Evolutionary conservation across 805 yeast species (phyloP).

Genomic region (Yamadazyma nakazawae): DNA sequence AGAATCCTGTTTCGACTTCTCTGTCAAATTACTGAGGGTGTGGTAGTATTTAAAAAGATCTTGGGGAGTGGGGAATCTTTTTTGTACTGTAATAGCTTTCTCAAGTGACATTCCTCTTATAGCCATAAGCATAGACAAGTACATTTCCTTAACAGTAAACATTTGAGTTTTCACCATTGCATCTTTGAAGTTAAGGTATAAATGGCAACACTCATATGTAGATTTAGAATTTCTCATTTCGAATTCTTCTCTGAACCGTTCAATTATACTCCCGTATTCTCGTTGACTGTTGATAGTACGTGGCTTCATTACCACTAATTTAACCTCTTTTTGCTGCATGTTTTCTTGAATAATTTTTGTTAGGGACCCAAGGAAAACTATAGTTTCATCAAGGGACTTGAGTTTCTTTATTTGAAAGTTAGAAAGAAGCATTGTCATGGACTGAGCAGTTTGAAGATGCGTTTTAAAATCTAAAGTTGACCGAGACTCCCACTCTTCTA

Average conservation of each 20-base stretch:
- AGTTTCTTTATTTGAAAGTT: conserved; percentile 69
- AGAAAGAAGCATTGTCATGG: conserved; percentile 63
- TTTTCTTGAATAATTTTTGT: conserved; percentile 42
- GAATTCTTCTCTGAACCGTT: conserved; percentile 44
- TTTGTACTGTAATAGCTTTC: conserved; percentile 77
- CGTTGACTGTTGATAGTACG: conserved; percentile 45
- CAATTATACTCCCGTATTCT: conserved; percentile 44
- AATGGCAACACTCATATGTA: conserved; percentile 37
- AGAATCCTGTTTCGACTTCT: conserved; percentile 25
- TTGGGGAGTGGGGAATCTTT: conserved; percentile 65
- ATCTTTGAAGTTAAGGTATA: conserved; percentile 49
- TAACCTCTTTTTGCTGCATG: conserved; percentile 22
- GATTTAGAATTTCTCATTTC: conserved; percentile 17
- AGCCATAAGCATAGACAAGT: conserved; percentile 71
- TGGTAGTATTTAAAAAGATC: conserved; percentile 50
- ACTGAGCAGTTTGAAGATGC: conserved; percentile 72
- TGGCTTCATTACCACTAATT: conserved; percentile 53
- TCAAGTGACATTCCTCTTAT: conserved; percentile 80
- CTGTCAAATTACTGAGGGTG: conserved; percentile 17
- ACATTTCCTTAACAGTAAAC: conserved; percentile 73
- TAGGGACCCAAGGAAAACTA: conserved; percentile 50
- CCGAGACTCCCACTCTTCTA: conserved; percentile 62
- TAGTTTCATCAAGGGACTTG: conserved; percentile 70
- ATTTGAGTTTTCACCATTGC: conserved; percentile 67
- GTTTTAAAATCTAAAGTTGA: conserved; percentile 51